Conservation (phyloP, 2,329 filamentous ascomycete species). For the Tolypocladium amazonense region DNA sequence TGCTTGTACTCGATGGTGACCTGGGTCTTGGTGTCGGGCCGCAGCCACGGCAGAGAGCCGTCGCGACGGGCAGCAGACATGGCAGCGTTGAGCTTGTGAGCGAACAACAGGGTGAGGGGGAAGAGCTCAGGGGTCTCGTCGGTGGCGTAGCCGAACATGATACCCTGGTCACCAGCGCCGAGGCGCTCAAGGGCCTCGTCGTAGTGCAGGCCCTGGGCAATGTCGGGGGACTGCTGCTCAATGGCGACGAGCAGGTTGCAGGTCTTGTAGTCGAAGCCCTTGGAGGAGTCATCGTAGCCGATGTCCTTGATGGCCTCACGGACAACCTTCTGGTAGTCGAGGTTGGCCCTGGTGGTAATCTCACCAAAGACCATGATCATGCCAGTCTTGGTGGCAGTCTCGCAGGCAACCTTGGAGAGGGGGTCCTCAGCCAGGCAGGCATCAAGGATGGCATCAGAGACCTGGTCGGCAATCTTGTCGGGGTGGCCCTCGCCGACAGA, state of each 20-base stretch:
- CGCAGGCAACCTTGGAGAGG: constrained; percentile 97
- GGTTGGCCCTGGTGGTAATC: constrained; percentile 89
- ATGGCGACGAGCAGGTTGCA: constrained; percentile 97
- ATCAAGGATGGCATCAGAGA: constrained; percentile 97
- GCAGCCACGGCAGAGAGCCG: constrained; percentile 83
- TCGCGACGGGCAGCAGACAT: constrained; percentile 85
- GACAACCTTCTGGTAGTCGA: constrained; percentile 98
- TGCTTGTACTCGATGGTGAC: constrained; percentile 98
- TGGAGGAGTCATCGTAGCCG: constrained; percentile 91
- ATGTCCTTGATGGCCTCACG: constrained; percentile 95
- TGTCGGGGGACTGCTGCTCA: constrained; percentile 98
- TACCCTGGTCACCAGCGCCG: constrained; percentile 98
- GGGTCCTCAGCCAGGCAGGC: constrained; percentile 92
- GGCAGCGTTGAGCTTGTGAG: constrained; percentile 94
- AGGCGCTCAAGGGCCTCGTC: constrained; percentile 96
- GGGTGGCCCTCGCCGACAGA: constrained; percentile 86
- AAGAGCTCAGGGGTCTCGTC: constrained; percentile 98
- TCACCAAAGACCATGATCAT: constrained; percentile 99
- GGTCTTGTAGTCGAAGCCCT: constrained; percentile 99
- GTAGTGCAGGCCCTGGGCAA: constrained; percentile 97
- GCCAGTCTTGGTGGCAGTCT: constrained; percentile 99
- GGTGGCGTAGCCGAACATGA: constrained; percentile 99
- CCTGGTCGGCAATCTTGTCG: constrained; percentile 97
- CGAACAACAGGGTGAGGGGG: constrained; percentile 84
- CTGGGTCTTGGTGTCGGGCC: constrained; percentile 99